These are phyloP conservation scores for Xylariaceae sp. DNA, from an alignment of 2,329 filamentous ascomycete genomes.

Conservation along the genomic window DNA sequence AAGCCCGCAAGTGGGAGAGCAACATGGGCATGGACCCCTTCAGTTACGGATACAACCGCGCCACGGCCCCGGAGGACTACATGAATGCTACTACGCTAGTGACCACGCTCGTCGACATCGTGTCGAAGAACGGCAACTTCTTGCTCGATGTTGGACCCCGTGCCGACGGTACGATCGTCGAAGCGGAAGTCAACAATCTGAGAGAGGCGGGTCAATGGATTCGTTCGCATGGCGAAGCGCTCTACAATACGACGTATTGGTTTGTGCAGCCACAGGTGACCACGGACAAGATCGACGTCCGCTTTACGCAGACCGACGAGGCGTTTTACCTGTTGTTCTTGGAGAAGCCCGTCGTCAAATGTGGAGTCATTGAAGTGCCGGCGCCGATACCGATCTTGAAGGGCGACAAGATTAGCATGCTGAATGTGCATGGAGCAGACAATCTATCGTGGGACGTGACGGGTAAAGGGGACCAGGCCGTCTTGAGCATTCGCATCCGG, in stretches of 20 bases:
- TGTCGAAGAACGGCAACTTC: constrained; percentile 40
- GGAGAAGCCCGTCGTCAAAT: constrained; percentile 33
- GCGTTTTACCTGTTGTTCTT: constrained; percentile 50
- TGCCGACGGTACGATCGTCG: constrained; percentile 50
- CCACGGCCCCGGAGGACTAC: constrained; percentile 44
- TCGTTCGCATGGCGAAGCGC: constrained; percentile 45
- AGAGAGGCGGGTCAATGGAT: constrained; percentile 51
- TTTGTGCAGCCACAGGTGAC: constrained; percentile 28
- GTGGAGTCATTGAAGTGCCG: constrained; percentile 36
- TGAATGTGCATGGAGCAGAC: constrained; percentile 34
- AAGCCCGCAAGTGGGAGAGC: constrained; percentile 54
- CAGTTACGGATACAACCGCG: constrained; percentile 54
- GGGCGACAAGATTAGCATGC: constrained; percentile 43
- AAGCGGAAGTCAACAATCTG: constrained; percentile 43
- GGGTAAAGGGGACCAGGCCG: constrained; percentile 11
- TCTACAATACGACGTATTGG: constrained; percentile 52
- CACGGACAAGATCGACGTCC: constrained; percentile 29
- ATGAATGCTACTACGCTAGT: constrained; percentile 49
- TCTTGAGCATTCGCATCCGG: constrained; percentile 19
- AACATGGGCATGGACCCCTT: constrained; percentile 57
- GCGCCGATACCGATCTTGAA: constrained; percentile 42
- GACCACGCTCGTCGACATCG: constrained; percentile 33
- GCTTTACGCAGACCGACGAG: constrained; percentile 48
- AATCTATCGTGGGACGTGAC: constrained; percentile 24
- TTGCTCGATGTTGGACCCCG: constrained; percentile 51